These are phyloP conservation scores for Ophiostoma australiae DNA, from an alignment of 2,329 filamentous ascomycete species.

Conservation along the genomic window DNA sequence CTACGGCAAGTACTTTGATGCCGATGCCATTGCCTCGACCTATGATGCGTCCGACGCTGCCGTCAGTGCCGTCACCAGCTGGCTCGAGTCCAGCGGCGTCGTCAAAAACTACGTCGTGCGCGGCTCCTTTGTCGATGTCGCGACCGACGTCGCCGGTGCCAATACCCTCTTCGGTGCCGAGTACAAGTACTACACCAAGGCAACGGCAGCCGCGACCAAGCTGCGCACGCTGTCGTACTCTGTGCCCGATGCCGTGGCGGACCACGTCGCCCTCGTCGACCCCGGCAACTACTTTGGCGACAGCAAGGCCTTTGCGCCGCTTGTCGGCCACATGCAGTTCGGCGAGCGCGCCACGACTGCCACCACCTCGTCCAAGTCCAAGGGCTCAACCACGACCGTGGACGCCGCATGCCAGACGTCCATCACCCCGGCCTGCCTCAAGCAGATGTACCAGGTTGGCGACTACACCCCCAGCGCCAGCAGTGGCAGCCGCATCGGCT, in stretches of 20 bases:
- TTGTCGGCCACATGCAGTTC: constrained; percentile 13
- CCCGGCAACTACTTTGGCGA: constrained; percentile 58
- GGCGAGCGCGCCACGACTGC: constrained; percentile 11
- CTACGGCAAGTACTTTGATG: constrained; percentile 59
- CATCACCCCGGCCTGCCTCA: constrained; percentile 47
- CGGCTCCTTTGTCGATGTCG: constrained; percentile 32
- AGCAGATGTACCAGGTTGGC: constrained; percentile 45
- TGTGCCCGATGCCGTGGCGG: constrained; percentile 51
- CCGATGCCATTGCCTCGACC: constrained; percentile 50
- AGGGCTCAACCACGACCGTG: constrained; percentile 34
- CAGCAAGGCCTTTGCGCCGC: constrained; percentile 20
- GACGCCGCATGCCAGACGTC: constrained; percentile 31
- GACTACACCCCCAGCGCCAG: constrained; percentile 35
- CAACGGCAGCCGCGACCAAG: constrained; percentile 30
- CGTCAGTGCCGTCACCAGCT: constrained; percentile 47
- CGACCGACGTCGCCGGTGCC: constrained; percentile 30
- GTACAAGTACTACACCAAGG: constrained; percentile 32
- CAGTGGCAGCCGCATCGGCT: constrained; percentile 39
- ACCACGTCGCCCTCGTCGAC: constrained; percentile 57
- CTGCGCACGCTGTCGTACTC: constrained; percentile 56
- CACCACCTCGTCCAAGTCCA: constrained; percentile 29
- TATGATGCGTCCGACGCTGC: constrained; percentile 48
- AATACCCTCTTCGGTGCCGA: constrained; percentile 32
- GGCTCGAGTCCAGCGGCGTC: constrained; percentile 52
- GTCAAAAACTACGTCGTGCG: constrained; percentile 40